Evolutionary conservation across 1,284 basidiomycete species (phyloP).

Genomic region (Tilletiaria anomala): DNA sequence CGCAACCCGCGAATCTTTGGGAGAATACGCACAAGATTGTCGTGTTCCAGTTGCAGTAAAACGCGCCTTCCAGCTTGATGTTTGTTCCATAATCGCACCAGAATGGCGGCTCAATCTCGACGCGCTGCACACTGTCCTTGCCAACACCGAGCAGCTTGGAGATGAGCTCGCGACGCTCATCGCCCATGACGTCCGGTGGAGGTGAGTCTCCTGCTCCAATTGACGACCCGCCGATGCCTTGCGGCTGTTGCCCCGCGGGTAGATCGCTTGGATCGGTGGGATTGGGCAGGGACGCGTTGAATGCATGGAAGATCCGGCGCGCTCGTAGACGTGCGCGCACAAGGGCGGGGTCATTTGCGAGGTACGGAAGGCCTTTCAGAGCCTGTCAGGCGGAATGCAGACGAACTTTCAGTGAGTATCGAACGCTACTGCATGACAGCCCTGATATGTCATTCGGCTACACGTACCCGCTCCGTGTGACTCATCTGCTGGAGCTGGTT

Average conservation of each 20-base stretch:
- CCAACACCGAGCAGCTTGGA: slow-evolving; percentile 8
- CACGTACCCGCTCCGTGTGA: too few species aligned
- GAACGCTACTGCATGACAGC: too few species aligned
- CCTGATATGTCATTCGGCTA: too few species aligned
- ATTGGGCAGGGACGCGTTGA: slow-evolving; percentile 5
- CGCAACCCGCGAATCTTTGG: too few species aligned
- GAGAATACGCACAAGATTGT: too few species aligned
- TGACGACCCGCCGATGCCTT: slow-evolving; percentile 3
- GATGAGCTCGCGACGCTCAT: slow-evolving; percentile 7
- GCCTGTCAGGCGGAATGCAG: slow-evolving; percentile 4
- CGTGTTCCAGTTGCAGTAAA: slow-evolving; percentile 26
- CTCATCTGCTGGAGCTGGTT: too few species aligned
- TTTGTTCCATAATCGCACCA: slow-evolving; percentile 25
- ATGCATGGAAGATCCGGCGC: slow-evolving; percentile 4
- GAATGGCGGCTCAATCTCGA: slow-evolving; percentile 17
- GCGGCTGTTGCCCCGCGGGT: slow-evolving; percentile 1
- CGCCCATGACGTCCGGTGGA: slow-evolving; percentile 4
- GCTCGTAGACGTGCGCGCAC: slow-evolving; percentile 4
- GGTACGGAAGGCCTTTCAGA: slow-evolving; percentile 7
- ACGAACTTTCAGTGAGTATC: too few species aligned
- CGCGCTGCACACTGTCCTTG: slow-evolving; percentile 1
- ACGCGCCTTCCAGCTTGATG: slow-evolving; percentile 24
- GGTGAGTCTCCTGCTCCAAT: neutral
- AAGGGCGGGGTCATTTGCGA: slow-evolving; percentile 7
- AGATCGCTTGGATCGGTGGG: slow-evolving; percentile 4